Evolutionary conservation across 2,329 filamentous ascomycete species (phyloP), one percentile per base, ranked within the genome.

Genomic region (Pyricularia sp.): DNA sequence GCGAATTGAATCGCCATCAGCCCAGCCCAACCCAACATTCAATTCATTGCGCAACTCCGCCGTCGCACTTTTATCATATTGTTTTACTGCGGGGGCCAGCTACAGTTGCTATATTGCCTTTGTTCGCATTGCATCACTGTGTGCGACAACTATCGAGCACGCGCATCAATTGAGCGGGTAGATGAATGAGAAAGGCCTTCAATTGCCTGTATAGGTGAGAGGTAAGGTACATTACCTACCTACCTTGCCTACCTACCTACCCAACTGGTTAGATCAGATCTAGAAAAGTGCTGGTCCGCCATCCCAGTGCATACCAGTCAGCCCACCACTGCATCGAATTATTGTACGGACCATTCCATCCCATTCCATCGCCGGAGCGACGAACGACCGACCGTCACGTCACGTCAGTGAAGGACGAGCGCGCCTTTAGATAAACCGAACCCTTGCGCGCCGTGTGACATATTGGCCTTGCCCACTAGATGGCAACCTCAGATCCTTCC

Each of bases 401-500:
- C 55, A 59, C 55, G 55, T 59, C 16, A 28, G 55, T 59, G 24
- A 28, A 26, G 24, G 9, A 28, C 55, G 55, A 59, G 55, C 55
- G 55, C 55, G 55, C 55, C 24, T 28, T 12, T 4, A 26, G 55
- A 30, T 28, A 26, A 59, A 59, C 16, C 13, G 13, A 16, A 59
- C 16, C 55, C 24, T 59, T 28, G 55, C 55, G 26, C 24, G 55
- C 55, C 55, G 55, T 28, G 12, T 59, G 24, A 10, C 55, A 28
- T 59, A 26, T 28, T 30, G 55, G 40, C n/a, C 16, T n/a, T 59
- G 22, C 55, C 55, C 55, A 24, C 55, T 59, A 26, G 55, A 82
- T 82, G 79, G 79, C 79, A 68, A 73, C 76, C 62, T 66, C 71
- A 66, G 77, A 77, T 70, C 74, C 75, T 67, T 75, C 78, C 69